A percentile compares a stretch with the other conserved stretches of the same genome.
phyloP scores from a whole-genome alignment of 148 eudicot genomes.

The Rhododendron molle region DNA sequence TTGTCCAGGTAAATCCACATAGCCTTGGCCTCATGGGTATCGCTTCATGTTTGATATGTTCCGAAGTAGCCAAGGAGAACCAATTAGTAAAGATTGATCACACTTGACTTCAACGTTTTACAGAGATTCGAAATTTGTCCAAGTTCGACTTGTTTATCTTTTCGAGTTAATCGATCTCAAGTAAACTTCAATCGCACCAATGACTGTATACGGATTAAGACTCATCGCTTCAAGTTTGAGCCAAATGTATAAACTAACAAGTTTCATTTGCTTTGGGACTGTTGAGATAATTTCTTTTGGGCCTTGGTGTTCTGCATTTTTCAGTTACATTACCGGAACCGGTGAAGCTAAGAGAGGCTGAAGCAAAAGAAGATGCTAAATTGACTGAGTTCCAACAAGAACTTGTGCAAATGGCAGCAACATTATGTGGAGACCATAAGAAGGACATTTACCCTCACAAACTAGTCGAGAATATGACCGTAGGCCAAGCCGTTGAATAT shows the following conservation, averaged over 20 bases:
- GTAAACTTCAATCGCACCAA: background rate
- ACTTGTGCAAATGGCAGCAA: slow-evolving; percentile 73
- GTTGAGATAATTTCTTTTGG: background rate
- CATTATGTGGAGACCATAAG: slow-evolving; percentile 61
- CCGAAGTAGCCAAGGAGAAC: no score
- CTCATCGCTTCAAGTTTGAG: background rate
- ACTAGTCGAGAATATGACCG: slow-evolving; percentile 60
- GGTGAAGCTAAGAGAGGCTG: slow-evolving; percentile 41
- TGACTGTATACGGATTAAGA: background rate
- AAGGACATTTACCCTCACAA: slow-evolving; percentile 51
- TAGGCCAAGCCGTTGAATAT: slow-evolving; percentile 50
- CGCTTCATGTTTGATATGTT: background rate
- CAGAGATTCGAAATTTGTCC: background rate
- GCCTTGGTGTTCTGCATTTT: background rate
- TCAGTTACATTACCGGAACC: slow-evolving; percentile 65
- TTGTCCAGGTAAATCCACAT: slow-evolving; percentile 53
- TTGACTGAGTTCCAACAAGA: slow-evolving; percentile 62
- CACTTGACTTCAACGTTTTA: background rate
- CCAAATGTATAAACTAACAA: no score
- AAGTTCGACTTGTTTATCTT: background rate
- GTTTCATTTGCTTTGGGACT: background rate
- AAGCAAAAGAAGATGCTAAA: slow-evolving; percentile 41
- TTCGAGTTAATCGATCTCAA: background rate
- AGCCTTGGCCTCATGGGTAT: background rate
- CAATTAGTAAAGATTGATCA: no score